Evolutionary conservation across 176 grass and related monocot genomes (phyloP).

Genomic region (Phoenix roebelenii): DNA sequence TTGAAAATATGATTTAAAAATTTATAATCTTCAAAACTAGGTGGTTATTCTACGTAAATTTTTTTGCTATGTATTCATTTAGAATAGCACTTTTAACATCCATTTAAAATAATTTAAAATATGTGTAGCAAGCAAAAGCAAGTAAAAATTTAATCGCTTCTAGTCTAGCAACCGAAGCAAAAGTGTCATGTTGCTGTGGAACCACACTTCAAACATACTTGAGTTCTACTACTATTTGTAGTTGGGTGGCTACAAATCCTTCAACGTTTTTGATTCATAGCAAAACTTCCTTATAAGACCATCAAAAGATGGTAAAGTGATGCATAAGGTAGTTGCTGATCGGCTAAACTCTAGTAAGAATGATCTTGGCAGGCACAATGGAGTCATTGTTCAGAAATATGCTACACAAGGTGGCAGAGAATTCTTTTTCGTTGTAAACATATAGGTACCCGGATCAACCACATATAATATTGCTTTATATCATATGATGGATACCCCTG

Average conservation of each 20-base stretch:
- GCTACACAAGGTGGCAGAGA: constrained; percentile 63
- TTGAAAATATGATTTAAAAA: too few species aligned
- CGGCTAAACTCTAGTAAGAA: constrained; percentile 95
- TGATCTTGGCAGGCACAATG: constrained; percentile 60
- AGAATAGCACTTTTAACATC: too few species aligned
- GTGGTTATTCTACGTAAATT: too few species aligned
- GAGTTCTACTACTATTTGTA: background rate
- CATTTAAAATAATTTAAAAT: too few species aligned
- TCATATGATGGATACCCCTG: constrained; percentile 85
- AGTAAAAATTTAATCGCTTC: too few species aligned
- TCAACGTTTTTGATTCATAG: constrained; percentile 2
- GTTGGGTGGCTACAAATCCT: background rate
- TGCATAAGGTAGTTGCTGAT: constrained; percentile 96
- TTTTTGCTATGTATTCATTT: too few species aligned
- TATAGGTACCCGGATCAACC: constrained; percentile 59
- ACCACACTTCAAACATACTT: background rate
- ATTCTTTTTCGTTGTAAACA: constrained; percentile 55
- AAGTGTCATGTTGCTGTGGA: background rate
- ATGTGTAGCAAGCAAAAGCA: too few species aligned
- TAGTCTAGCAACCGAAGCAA: too few species aligned
- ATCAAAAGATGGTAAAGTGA: constrained; percentile 29
- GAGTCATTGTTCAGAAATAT: constrained; percentile 56
- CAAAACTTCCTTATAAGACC: background rate
- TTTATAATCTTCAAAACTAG: too few species aligned
- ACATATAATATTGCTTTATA: constrained; percentile 86